Conservation (phyloP, 805 yeast species). For the Yarrowia yakushimensis region DNA sequence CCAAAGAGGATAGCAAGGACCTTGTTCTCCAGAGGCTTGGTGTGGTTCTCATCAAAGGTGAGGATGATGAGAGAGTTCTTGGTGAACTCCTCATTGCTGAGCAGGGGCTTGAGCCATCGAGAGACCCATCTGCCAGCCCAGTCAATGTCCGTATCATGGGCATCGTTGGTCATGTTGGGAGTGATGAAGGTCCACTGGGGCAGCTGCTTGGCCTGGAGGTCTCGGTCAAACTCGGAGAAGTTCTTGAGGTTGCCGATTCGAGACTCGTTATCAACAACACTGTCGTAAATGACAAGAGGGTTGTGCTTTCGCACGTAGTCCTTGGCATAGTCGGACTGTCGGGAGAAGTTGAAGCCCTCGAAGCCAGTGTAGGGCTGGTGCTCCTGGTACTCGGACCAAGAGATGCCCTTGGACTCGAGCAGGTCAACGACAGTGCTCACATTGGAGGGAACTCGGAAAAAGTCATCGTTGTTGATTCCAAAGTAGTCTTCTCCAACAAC, state of each 20-base stretch:
- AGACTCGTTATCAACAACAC: conserved; percentile 38
- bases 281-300: conserved; percentile 47
- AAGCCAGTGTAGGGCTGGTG: conserved; percentile 52
- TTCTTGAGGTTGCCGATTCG: conserved; percentile 48
- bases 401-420: conserved; percentile 45
- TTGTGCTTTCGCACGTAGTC: conserved; percentile 54
- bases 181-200: conserved; percentile 55
- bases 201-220: conserved; percentile 41
- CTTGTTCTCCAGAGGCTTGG: conserved; percentile 44
- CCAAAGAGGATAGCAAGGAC: conserved; percentile 48
- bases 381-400: conserved; percentile 56
- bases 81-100: conserved; percentile 48
- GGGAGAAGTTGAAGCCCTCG: conserved; percentile 47
- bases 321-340: conserved; percentile 44
- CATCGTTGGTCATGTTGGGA: conserved; percentile 54
- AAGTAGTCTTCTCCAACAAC: conserved; percentile 52
- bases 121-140: conserved; percentile 48
- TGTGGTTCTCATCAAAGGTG: conserved; percentile 51
- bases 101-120: conserved; percentile 45
- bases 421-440: conserved; percentile 49
- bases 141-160: conserved; percentile 48
- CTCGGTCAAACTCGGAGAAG: conserved; percentile 45
- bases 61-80: conserved; percentile 45
- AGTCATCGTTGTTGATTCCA: conserved; percentile 47
- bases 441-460: conserved; percentile 46